Conservation (phyloP, 768 basidiomycete species). For the Suillus variegatus region DNA sequence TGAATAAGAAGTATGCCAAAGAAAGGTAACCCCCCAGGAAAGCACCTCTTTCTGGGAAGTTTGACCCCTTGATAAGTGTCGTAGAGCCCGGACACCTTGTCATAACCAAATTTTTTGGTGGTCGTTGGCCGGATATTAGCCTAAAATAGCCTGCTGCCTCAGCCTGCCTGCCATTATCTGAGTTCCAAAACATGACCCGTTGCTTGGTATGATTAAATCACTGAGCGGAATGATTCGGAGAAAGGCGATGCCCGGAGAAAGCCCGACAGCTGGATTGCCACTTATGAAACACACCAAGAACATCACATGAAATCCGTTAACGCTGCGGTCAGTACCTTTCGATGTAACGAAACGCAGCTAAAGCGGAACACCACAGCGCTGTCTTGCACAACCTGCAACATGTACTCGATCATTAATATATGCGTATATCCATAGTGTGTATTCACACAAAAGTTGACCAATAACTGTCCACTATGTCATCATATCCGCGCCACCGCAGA, state of each 20-base stretch:
- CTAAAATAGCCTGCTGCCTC: too few species aligned
- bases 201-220: too few species aligned
- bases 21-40: too few species aligned
- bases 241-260: neutral
- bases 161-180: too few species aligned
- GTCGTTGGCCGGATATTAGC: too few species aligned
- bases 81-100: too few species aligned
- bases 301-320: neutral
- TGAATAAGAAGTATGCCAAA: too few species aligned
- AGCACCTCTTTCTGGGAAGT: too few species aligned
- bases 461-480: neutral
- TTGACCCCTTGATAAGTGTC: too few species aligned
- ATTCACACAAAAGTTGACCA: neutral
- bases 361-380: neutral
- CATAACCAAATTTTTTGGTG: too few species aligned
- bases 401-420: neutral
- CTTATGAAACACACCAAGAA: neutral
- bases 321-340: neutral
- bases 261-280: neutral
- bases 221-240: neutral
- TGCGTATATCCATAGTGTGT: slow-evolving; percentile 3
- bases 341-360: neutral
- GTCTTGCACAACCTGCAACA: neutral
- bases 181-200: too few species aligned
- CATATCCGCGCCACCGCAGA: neutral